Evolutionary conservation across 345 rosid genomes (phyloP).

Genomic region (Erysimum cheiranthoides): DNA sequence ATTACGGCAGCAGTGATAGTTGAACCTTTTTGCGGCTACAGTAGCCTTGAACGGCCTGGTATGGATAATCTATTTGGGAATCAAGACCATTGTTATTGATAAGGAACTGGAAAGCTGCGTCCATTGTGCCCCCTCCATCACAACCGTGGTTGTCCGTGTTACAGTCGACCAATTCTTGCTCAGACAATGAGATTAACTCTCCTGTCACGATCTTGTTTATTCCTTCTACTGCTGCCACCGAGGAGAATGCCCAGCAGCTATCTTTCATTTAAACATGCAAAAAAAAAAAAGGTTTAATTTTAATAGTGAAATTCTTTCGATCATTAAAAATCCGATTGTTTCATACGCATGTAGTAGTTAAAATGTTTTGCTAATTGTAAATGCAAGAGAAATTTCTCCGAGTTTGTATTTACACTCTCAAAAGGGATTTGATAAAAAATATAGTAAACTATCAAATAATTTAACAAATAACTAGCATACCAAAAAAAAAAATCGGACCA

Average conservation of each 20-base stretch:
- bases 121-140: neutral
- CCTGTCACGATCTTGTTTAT: slow-evolving; percentile 43
- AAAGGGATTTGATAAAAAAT: neutral
- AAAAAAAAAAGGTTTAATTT: neutral
- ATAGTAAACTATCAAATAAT: neutral
- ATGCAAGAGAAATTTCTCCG: neutral
- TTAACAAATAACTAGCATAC: neutral
- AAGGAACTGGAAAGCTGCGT: slow-evolving; percentile 47
- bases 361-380: neutral
- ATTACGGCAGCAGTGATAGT: neutral
- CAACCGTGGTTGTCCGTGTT: slow-evolving; percentile 27
- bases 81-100: slow-evolving; percentile 42
- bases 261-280: slow-evolving; percentile 28
- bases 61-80: slow-evolving; percentile 32
- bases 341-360: slow-evolving; percentile 2
- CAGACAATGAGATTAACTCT: slow-evolving; percentile 41
- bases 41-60: slow-evolving; percentile 18
- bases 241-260: slow-evolving; percentile 44
- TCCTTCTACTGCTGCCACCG: slow-evolving; percentile 38
- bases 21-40: slow-evolving; percentile 56
- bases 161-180: slow-evolving; percentile 45
- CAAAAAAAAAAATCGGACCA: neutral
- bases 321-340: neutral
- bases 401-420: neutral
- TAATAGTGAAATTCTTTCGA: neutral